Evolutionary conservation across 768 basidiomycete genomes (phyloP).

Genomic region (Collybia sordida): DNA sequence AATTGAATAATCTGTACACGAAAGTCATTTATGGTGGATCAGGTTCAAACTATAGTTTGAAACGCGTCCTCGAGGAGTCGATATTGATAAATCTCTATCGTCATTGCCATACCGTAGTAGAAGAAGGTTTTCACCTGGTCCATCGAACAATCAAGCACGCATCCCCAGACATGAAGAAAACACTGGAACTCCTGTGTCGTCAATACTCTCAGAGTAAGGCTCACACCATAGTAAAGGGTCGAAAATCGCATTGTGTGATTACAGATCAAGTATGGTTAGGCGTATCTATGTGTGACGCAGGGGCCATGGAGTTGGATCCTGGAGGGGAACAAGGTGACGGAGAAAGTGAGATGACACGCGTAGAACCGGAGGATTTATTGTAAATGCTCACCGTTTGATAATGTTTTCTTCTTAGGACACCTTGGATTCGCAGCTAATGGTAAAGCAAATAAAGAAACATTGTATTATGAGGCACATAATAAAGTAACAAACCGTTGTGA

Average conservation of each 20-base stretch:
- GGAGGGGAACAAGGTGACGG: background rate
- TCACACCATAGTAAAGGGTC: background rate
- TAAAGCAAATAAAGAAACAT: background rate
- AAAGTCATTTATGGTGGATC: too few relatives aligned
- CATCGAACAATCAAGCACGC: constrained; percentile 19
- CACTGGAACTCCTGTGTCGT: constrained; percentile 11
- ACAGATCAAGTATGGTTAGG: constrained; percentile 13
- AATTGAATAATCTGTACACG: too few relatives aligned
- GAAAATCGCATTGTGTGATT: background rate
- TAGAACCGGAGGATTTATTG: background rate
- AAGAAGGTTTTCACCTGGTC: constrained; percentile 19
- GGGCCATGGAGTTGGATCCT: constrained; percentile 6
- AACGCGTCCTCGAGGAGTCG: too few relatives aligned
- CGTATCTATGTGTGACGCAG: too few relatives aligned
- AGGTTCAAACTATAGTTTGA: too few relatives aligned
- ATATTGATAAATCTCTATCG: too few relatives aligned
- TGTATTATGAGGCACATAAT: background rate
- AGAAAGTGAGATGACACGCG: background rate
- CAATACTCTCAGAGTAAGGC: background rate
- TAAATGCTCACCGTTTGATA: background rate
- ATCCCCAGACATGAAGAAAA: constrained; percentile 23
- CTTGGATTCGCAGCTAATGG: background rate
- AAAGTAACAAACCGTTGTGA: background rate
- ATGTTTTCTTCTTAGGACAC: background rate
- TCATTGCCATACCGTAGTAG: constrained; percentile 14